phyloP scores from a whole-genome alignment of 495 filamentous ascomycete genomes.

The Filosporella fistucella region DNA sequence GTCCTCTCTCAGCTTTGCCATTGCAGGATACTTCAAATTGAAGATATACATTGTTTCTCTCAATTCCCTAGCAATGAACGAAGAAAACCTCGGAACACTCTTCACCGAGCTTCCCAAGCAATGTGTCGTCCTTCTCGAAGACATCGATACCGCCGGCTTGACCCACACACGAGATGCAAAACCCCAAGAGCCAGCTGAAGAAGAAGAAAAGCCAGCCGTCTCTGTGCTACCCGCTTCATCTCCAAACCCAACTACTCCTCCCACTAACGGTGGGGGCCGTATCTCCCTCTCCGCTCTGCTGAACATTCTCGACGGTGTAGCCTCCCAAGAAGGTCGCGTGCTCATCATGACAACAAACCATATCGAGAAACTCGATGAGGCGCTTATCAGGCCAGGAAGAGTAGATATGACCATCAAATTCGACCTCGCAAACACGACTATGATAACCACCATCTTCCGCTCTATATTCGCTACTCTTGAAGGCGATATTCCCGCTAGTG shows the following conservation, averaged over 20 bases:
- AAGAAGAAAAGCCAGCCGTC: conserved; percentile 12
- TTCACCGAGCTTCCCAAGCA: conserved; percentile 64
- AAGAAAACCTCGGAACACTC: conserved; percentile 65
- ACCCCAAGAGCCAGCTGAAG: conserved; percentile 16
- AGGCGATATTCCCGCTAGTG: conserved; percentile 16
- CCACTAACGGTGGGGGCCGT: conserved; percentile 22
- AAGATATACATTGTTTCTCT: conserved; percentile 67
- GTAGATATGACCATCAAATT: conserved; percentile 74
- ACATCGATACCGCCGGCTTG: conserved; percentile 70
- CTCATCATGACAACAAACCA: conserved; percentile 88
- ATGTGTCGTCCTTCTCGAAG: conserved; percentile 70
- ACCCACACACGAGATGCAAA: conserved; percentile 53
- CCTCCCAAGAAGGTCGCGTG: conserved; percentile 69
- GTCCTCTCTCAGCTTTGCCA: conserved; percentile 54
- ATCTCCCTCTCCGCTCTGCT: conserved; percentile 71
- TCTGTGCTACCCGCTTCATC: conserved; percentile 4
- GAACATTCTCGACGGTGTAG: conserved; percentile 80
- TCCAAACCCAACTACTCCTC: not conserved
- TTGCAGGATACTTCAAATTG: conserved; percentile 68
- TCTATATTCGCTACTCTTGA: conserved; percentile 24
- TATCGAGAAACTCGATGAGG: conserved; percentile 67
- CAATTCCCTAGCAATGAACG: conserved; percentile 55
- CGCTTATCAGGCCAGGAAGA: conserved; percentile 70
- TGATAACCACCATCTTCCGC: conserved; percentile 26
- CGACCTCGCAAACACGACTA: conserved; percentile 38